Evolutionary conservation across 1,139 yeast species (phyloP).

Genomic region (Hyphopichia fennica): DNA sequence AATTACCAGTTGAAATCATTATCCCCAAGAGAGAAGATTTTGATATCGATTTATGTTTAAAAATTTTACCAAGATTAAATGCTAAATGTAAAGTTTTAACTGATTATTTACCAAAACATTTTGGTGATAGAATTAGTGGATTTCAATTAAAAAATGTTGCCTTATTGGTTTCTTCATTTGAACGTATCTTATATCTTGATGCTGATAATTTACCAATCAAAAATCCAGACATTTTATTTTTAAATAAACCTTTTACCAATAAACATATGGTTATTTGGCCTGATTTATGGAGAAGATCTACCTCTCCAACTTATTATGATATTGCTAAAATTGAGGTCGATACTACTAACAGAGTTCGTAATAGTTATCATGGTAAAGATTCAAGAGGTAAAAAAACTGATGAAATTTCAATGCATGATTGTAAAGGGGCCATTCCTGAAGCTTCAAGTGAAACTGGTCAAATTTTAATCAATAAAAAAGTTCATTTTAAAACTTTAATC

Average conservation of each 20-base stretch:
- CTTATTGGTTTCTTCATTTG: conserved; percentile 32
- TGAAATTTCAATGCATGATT: conserved; percentile 42
- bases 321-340: conserved; percentile 27
- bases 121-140: conserved; percentile 22
- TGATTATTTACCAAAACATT: conserved; percentile 25
- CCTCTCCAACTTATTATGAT: conserved; percentile 33
- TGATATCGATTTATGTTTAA: conserved; percentile 31
- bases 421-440: conserved; percentile 58
- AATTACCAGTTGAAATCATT: conserved; percentile 57
- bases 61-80: conserved; percentile 28
- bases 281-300: conserved; percentile 42
- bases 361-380: conserved; percentile 29
- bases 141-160: conserved; percentile 37
- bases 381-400: conserved; percentile 19
- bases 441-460: conserved; percentile 65
- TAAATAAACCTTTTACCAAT: conserved; percentile 29
- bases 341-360: conserved; percentile 18
- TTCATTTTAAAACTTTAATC: conserved; percentile 50
- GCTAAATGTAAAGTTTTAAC: conserved; percentile 34
- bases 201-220: conserved; percentile 35
- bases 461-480: conserved; percentile 49
- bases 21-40: conserved; percentile 29
- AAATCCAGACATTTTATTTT: conserved; percentile 34
- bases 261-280: conserved; percentile 38
- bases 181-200: conserved; percentile 34